Evolutionary conservation across 805 yeast genomes (phyloP).

Genomic region (Metschnikowia cerradonensis): DNA sequence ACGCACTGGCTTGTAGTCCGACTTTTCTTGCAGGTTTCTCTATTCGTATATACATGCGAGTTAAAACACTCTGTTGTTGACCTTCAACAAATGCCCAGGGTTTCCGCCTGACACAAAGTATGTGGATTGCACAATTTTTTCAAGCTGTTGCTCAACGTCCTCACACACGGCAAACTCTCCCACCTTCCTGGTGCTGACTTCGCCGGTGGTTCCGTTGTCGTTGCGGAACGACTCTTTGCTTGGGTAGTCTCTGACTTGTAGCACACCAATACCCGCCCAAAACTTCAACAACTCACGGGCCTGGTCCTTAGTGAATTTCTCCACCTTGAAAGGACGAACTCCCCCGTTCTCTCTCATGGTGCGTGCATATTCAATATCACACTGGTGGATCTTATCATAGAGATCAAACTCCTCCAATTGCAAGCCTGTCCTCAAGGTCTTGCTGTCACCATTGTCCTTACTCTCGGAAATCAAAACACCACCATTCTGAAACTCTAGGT

Average conservation of each 20-base stretch:
- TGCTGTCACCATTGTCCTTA: slow-evolving; percentile 43
- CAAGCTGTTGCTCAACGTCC: slow-evolving; percentile 27
- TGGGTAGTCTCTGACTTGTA: slow-evolving; percentile 32
- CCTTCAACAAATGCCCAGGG: slow-evolving; percentile 34
- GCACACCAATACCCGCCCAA: slow-evolving; percentile 30
- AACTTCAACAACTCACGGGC: slow-evolving; percentile 29
- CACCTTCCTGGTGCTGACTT: slow-evolving; percentile 7
- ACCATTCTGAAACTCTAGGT: slow-evolving; percentile 50
- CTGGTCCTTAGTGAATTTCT: slow-evolving; percentile 29
- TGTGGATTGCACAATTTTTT: slow-evolving; percentile 24
- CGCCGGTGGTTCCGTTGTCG: slow-evolving; percentile 5
- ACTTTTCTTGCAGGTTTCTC: not conserved
- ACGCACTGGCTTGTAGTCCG: not conserved
- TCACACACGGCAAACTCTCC: slow-evolving; percentile 17
- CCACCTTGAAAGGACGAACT: slow-evolving; percentile 24
- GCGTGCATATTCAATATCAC: slow-evolving; percentile 54
- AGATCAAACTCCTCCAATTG: slow-evolving; percentile 51
- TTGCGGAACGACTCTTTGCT: slow-evolving; percentile 22
- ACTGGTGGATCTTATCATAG: slow-evolving; percentile 47
- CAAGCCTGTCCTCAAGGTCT: slow-evolving; percentile 58
- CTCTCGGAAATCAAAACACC: slow-evolving; percentile 63
- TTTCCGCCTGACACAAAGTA: slow-evolving; percentile 38
- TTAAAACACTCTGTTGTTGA: slow-evolving; percentile 23
- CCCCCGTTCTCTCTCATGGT: slow-evolving; percentile 38
- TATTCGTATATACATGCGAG: slow-evolving; percentile 10